Conservation (phyloP, 2,329 filamentous ascomycete genomes). For the Botryosphaeria dothidea region DNA sequence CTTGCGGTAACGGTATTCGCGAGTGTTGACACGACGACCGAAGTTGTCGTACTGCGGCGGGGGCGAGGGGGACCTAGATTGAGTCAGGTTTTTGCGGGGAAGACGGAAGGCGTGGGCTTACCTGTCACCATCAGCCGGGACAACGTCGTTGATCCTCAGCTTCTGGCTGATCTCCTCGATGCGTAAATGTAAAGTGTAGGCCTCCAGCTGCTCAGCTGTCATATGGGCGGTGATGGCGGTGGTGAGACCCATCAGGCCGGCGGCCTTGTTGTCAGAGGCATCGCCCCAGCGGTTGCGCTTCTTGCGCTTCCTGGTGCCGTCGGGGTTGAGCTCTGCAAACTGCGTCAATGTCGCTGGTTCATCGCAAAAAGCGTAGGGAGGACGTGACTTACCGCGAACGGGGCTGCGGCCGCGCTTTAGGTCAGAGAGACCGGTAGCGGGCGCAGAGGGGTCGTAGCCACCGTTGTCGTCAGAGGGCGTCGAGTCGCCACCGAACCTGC, state of each 20-base stretch:
- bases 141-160: conserved; percentile 97
- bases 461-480: conserved; percentile 28
- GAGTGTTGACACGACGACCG: conserved; percentile 97
- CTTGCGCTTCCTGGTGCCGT: conserved; percentile 87
- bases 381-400: conserved; percentile 53
- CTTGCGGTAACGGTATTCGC: conserved; percentile 98
- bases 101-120: conserved; percentile 49
- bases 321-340: conserved; percentile 45
- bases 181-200: conserved; percentile 91
- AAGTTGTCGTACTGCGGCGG: conserved; percentile 99
- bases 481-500: conserved; percentile 66
- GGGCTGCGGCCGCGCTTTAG: conserved; percentile 92
- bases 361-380: neutral
- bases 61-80: conserved; percentile 82
- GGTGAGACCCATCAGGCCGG: conserved; percentile 93
- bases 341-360: neutral
- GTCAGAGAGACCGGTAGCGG: conserved; percentile 49
- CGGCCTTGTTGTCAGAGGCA: conserved; percentile 96
- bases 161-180: conserved; percentile 99
- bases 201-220: conserved; percentile 97
- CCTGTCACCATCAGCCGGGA: conserved; percentile 94
- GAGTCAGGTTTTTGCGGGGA: conserved; percentile 20
- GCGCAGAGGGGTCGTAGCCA: conserved; percentile 48
- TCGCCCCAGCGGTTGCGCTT: conserved; percentile 99
- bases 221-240: conserved; percentile 97